phyloP scores from a whole-genome alignment of 1,284 basidiomycete species.

The Ceratobasidium theobromae region DNA sequence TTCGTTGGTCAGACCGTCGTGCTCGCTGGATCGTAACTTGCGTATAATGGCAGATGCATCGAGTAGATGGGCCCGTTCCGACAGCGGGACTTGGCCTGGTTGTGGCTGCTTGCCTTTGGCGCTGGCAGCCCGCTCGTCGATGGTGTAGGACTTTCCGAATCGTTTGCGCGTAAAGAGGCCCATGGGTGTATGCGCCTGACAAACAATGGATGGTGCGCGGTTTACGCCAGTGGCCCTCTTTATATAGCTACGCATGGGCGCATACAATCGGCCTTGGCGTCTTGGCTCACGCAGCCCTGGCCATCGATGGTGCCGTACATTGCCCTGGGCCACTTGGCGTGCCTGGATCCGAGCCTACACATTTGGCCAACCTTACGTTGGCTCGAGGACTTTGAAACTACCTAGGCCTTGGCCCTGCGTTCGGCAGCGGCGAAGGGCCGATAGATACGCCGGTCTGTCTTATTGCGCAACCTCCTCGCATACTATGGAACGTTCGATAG shows the following conservation, averaged over 20 bases:
- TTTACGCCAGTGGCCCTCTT: conserved; percentile 31
- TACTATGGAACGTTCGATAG: background rate
- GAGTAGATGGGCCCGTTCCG: conserved; percentile 25
- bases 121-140: conserved; percentile 16
- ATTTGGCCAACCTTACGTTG: background rate
- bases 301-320: background rate
- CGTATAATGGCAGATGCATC: conserved; percentile 24
- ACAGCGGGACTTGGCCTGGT: conserved; percentile 15
- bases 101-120: conserved; percentile 25
- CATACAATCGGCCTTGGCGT: conserved; percentile 16
- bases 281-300: background rate
- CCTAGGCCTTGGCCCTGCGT: background rate
- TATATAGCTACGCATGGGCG: conserved; percentile 22
- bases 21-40: conserved; percentile 26
- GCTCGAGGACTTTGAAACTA: background rate
- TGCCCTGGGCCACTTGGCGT: background rate
- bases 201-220: conserved; percentile 31
- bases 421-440: background rate
- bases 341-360: background rate
- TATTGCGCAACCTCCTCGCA: background rate
- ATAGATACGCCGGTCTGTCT: background rate
- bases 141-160: conserved; percentile 30
- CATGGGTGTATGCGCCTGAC: too few relatives aligned
- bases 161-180: conserved; percentile 29
- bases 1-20: conserved; percentile 27